Conservation (phyloP, 2,329 filamentous ascomycete genomes). For the Grosmannia serpens region DNA sequence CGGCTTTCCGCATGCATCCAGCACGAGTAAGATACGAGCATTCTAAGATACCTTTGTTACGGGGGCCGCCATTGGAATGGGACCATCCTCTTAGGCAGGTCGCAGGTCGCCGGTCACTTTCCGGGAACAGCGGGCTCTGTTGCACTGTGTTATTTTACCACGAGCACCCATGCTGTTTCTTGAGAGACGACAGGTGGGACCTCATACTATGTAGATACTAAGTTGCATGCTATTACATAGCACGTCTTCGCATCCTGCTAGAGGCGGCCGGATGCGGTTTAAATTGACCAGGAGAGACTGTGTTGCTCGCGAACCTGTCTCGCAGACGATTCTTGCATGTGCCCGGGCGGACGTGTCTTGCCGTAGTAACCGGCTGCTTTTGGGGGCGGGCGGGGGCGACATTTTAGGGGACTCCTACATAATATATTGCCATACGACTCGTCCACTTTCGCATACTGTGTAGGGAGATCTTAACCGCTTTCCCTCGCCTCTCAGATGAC, state of each 20-base stretch:
- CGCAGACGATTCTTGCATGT: not conserved
- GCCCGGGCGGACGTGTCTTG: not conserved
- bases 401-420: not conserved
- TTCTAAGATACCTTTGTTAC: not conserved
- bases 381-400: not conserved
- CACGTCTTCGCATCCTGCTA: too few relatives aligned
- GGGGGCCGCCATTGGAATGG: not conserved
- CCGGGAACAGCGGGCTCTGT: not conserved
- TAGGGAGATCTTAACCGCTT: not conserved
- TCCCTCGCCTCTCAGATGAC: not conserved
- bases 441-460: too few relatives aligned
- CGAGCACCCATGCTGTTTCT: not conserved
- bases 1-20: not conserved
- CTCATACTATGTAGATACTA: too few relatives aligned
- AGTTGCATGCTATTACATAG: too few relatives aligned
- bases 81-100: not conserved
- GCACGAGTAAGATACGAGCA: not conserved
- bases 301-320: not conserved
- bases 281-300: not conserved
- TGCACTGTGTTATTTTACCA: not conserved
- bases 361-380: not conserved
- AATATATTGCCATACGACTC: not conserved
- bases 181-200: not conserved
- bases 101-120: not conserved
- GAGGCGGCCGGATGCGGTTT: not conserved